Percentiles rank a stretch among this genome's conserved stretches.
Conservation (phyloP, 163 green algal species). For the Scenedesmus sp. region DNA sequence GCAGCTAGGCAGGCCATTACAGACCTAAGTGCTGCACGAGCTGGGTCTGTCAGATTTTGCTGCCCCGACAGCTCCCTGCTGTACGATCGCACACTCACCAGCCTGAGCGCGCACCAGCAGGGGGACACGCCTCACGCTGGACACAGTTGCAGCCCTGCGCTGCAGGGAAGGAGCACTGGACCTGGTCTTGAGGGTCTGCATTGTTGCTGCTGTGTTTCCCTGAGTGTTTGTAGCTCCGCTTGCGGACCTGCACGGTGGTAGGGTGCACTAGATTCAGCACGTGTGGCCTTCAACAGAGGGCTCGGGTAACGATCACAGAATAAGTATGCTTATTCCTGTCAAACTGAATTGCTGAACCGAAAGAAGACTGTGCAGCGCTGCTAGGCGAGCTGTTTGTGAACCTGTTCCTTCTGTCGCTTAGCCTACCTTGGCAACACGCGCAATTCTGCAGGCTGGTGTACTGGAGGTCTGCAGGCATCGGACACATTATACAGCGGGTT, state of each 20-base stretch:
- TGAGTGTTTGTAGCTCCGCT: background rate
- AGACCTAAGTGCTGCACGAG: background rate
- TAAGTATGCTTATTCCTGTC: background rate
- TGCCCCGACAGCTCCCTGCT: background rate
- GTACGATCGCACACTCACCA: constrained; percentile 11
- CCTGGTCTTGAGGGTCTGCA: constrained; percentile 33
- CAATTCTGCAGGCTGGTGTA: background rate
- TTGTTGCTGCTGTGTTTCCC: constrained; percentile 1
- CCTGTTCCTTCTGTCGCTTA: background rate
- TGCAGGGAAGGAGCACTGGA: constrained; percentile 25
- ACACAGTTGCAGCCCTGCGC: constrained; percentile 11
- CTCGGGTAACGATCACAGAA: background rate
- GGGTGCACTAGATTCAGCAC: background rate
- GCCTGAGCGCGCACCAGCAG: constrained; percentile 37
- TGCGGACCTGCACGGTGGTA: background rate
- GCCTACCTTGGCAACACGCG: background rate
- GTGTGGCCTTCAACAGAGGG: background rate
- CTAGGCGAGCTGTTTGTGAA: background rate
- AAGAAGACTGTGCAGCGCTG: background rate
- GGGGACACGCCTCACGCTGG: constrained; percentile 10
- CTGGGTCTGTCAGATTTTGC: background rate
- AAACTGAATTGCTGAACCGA: background rate
- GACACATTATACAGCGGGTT: background rate
- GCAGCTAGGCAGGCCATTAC: background rate
- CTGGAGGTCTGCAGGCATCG: background rate